These are phyloP conservation scores for Puya raimondii DNA, from an alignment of 176 grass and related monocot species.

Conservation along the genomic window DNA sequence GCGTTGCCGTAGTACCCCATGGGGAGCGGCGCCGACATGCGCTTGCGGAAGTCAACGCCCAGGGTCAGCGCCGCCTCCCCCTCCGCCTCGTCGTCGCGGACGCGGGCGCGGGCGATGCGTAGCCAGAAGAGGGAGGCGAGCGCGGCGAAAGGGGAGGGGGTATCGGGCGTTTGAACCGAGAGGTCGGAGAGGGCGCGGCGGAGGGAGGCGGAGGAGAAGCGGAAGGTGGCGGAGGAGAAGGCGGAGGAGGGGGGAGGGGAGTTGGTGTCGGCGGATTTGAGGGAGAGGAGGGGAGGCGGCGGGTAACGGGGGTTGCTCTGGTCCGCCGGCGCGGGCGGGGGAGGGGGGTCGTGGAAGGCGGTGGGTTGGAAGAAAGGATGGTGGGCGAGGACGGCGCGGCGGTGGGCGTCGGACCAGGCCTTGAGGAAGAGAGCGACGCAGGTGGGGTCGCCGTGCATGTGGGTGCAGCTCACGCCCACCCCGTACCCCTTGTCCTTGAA, in stretches of 20 bases:
- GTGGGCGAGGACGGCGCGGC: constrained; percentile 29
- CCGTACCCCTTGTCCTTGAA: constrained; percentile 66
- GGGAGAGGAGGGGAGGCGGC: constrained; percentile 27
- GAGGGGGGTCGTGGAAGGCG: constrained; percentile 18
- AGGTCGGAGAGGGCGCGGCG: constrained; percentile 27
- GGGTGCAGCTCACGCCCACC: constrained; percentile 63
- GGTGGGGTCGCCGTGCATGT: constrained; percentile 72
- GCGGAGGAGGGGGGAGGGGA: not conserved
- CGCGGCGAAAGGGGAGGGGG: constrained; percentile 44
- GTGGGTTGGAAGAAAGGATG: constrained; percentile 66
- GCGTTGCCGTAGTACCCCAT: constrained; percentile 57
- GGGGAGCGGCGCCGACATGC: constrained; percentile 70
- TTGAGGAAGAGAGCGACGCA: constrained; percentile 47
- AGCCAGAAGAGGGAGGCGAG: constrained; percentile 79
- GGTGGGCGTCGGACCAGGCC: constrained; percentile 63
- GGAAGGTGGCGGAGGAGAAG: constrained; percentile 69
- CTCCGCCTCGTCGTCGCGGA: not conserved
- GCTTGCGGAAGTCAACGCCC: constrained; percentile 58
- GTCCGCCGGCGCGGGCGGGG: not conserved
- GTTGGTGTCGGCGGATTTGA: constrained; percentile 20
- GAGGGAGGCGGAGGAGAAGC: constrained; percentile 42
- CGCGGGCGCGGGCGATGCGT: constrained; percentile 11
- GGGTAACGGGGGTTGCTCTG: not conserved
- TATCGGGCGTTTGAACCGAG: too few relatives aligned
- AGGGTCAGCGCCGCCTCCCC: constrained; percentile 39